Percentiles rank a stretch among this genome's conserved stretches.
phyloP scores from a whole-genome alignment of 2,329 filamentous ascomycete genomes.

The Penicillium crustosum region DNA sequence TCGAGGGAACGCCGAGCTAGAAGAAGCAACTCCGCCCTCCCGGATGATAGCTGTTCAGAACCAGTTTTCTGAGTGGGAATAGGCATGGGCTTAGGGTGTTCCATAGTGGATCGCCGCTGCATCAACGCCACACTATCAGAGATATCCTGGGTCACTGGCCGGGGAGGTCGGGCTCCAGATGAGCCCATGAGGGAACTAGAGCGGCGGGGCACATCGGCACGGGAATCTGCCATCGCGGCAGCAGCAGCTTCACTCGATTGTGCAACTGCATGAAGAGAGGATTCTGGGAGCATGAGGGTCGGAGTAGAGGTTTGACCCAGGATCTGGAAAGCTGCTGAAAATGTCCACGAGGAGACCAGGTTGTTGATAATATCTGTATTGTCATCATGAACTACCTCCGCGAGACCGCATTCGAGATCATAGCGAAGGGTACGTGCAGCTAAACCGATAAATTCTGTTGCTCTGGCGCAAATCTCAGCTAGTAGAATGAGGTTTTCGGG shows the following conservation, averaged over 20 bases:
- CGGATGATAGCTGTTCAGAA: slow-evolving; percentile 77
- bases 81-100: slow-evolving; percentile 42
- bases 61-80: slow-evolving; percentile 53
- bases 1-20: slow-evolving; percentile 79
- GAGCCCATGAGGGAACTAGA: slow-evolving; percentile 39
- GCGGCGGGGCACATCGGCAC: slow-evolving; percentile 36
- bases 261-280: slow-evolving; percentile 34
- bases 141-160: slow-evolving; percentile 33
- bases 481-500: slow-evolving; percentile 74
- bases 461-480: slow-evolving; percentile 81
- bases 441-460: slow-evolving; percentile 79
- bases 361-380: slow-evolving; percentile 46
- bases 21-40: slow-evolving; percentile 76
- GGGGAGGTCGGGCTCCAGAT: slow-evolving; percentile 18
- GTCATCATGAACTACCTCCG: slow-evolving; percentile 37
- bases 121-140: slow-evolving; percentile 34
- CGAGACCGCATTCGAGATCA: slow-evolving; percentile 68
- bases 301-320: slow-evolving; percentile 43
- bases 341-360: slow-evolving; percentile 49
- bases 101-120: slow-evolving; percentile 48
- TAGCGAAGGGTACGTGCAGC: slow-evolving; percentile 76
- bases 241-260: slow-evolving; percentile 26
- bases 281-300: slow-evolving; percentile 38
- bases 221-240: slow-evolving; percentile 22
- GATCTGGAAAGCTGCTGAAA: slow-evolving; percentile 46